Evolutionary conservation across 345 rosid species (phyloP).

Genomic region (Passiflora organensis): DNA sequence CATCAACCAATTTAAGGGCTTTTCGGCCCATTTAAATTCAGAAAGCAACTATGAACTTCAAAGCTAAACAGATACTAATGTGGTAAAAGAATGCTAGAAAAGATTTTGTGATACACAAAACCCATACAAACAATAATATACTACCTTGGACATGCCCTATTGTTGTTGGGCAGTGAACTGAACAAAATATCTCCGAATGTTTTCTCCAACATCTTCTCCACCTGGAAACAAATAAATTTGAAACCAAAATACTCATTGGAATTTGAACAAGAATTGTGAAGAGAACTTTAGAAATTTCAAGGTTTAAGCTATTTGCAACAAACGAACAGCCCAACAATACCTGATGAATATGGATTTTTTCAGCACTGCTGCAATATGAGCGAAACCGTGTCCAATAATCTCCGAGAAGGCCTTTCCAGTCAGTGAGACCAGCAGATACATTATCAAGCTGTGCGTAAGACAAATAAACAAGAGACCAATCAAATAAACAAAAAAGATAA

Average conservation of each 20-base stretch:
- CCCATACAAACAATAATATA: not conserved
- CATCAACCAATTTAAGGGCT: no score
- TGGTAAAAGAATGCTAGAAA: not conserved
- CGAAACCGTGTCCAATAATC: slow-evolving; percentile 95
- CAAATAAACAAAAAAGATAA: not conserved
- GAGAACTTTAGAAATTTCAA: slow-evolving; percentile 5
- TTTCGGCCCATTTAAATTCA: not conserved
- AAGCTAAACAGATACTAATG: no score
- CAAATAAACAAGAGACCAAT: slow-evolving; percentile 1
- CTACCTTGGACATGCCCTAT: slow-evolving; percentile 81
- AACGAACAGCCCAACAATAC: slow-evolving; percentile 29
- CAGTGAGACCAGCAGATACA: slow-evolving; percentile 89
- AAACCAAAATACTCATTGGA: slow-evolving; percentile 2
- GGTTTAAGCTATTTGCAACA: not conserved
- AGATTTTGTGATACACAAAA: not conserved
- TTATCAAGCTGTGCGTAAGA: slow-evolving; percentile 76
- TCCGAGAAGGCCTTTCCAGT: slow-evolving; percentile 93
- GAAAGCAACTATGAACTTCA: not conserved
- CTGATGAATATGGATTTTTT: slow-evolving; percentile 68
- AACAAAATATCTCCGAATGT: slow-evolving; percentile 70
- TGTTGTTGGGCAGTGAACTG: slow-evolving; percentile 67
- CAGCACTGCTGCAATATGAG: slow-evolving; percentile 62
- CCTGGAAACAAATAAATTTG: slow-evolving; percentile 39
- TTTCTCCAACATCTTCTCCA: slow-evolving; percentile 94
- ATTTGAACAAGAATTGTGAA: not conserved